Evolutionary conservation across 257 asterid genomes (phyloP).

Genomic region (Solanum rostratum): DNA sequence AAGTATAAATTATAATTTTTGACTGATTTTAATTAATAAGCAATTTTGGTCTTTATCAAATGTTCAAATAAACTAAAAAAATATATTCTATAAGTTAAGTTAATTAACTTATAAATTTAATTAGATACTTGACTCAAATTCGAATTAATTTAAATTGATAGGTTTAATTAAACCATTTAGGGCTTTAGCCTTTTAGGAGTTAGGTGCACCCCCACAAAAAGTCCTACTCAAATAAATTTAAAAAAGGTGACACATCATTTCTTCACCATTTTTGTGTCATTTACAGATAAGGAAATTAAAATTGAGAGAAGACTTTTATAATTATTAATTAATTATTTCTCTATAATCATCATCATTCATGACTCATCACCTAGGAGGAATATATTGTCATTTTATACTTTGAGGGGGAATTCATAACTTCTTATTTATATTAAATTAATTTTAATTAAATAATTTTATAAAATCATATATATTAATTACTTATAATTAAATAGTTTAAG

Average conservation of each 20-base stretch:
- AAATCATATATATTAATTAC: no score
- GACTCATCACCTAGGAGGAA: background rate
- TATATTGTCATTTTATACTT: background rate
- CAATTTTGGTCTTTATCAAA: no score
- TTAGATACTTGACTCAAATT: accelerated
- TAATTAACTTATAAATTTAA: background rate
- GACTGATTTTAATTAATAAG: no score
- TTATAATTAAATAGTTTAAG: no score
- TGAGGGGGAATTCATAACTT: background rate
- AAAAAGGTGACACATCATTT: background rate
- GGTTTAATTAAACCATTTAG: background rate
- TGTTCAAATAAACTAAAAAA: no score
- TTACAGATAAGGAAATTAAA: background rate
- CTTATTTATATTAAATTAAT: background rate
- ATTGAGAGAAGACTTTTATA: background rate
- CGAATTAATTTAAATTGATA: background rate
- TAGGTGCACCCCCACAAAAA: background rate
- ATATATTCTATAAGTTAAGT: background rate
- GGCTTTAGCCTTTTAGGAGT: background rate
- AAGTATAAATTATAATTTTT: no score
- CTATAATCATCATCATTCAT: background rate
- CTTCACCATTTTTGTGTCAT: background rate
- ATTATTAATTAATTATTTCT: background rate
- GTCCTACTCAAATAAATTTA: background rate
- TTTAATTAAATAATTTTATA: no score